Evolutionary conservation across 148 eudicot genomes (phyloP).

Genomic region (Amaranthus cruentus): DNA sequence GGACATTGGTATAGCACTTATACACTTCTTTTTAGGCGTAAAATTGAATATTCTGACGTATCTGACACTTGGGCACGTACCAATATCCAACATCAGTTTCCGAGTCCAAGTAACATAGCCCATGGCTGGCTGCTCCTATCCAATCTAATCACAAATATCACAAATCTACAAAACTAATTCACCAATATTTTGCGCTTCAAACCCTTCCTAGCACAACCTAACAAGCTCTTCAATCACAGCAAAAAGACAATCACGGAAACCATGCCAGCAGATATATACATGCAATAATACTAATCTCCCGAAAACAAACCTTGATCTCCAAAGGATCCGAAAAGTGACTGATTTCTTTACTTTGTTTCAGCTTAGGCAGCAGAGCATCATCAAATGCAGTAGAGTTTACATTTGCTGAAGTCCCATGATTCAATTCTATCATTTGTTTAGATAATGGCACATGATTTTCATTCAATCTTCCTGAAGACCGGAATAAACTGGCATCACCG

Average conservation of each 20-base stretch:
- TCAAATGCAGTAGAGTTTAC: conserved; percentile 5
- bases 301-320: conserved; percentile 15
- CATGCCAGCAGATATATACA: neutral
- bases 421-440: conserved; percentile 8
- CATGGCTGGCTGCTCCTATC: neutral
- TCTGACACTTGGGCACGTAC: no score
- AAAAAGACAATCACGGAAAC: neutral
- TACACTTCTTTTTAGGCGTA: no score
- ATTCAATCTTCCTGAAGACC: conserved; percentile 24
- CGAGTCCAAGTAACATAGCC: no score
- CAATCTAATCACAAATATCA: neutral
- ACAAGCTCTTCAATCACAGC: neutral
- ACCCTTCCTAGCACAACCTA: neutral
- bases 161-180: neutral
- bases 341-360: conserved; percentile 21
- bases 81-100: no score
- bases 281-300: neutral
- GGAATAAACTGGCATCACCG: neutral
- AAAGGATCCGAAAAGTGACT: conserved; percentile 20
- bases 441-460: conserved; percentile 29
- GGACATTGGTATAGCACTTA: no score
- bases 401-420: conserved; percentile 5
- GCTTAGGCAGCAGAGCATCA: conserved; percentile 10
- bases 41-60: no score
- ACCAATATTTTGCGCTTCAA: neutral